Percentiles rank a stretch among this genome's conserved stretches.
Conservation (phyloP, 306 rosid species). For the Phaseolus lunatus region DNA sequence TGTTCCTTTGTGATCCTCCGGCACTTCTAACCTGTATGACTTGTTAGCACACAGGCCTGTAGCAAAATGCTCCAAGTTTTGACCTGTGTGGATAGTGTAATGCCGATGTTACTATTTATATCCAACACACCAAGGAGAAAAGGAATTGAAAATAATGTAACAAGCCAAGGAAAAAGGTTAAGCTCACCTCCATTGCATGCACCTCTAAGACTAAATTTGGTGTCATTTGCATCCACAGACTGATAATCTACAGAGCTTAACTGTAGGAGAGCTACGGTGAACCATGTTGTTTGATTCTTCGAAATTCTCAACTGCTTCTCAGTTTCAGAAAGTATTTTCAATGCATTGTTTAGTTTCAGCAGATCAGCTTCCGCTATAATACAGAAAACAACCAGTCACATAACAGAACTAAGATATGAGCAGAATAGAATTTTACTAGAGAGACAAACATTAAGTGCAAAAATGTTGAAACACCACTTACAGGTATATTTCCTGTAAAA, state of each 20-base stretch:
- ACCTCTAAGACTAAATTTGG: constrained; percentile 55
- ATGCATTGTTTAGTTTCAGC: constrained; percentile 73
- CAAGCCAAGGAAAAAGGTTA: background rate
- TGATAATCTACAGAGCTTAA: constrained; percentile 66
- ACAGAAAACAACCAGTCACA: constrained; percentile 39
- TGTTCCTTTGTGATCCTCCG: constrained; percentile 64
- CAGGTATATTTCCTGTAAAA: constrained; percentile 60
- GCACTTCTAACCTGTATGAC: constrained; percentile 50
- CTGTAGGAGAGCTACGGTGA: constrained; percentile 85
- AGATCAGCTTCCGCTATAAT: constrained; percentile 69
- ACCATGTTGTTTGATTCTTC: constrained; percentile 88
- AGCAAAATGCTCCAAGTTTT: constrained; percentile 52
- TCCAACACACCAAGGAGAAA: constrained; percentile 21
- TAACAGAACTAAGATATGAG: constrained; percentile 16
- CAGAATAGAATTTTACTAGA: constrained; percentile 17
- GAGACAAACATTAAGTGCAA: constrained; percentile 26
- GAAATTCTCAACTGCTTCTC: constrained; percentile 83
- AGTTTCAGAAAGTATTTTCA: constrained; percentile 78
- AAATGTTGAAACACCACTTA: constrained; percentile 57
- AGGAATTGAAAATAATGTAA: background rate
- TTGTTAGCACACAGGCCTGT: constrained; percentile 47
- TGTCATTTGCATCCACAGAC: constrained; percentile 54
- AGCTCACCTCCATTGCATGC: constrained; percentile 53
- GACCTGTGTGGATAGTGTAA: constrained; percentile 48
- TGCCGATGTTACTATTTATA: constrained; percentile 44